Evolutionary conservation across 768 basidiomycete genomes (phyloP), one percentile per base, ranked within the genome.

Genomic region (Phylloporus sp.): DNA sequence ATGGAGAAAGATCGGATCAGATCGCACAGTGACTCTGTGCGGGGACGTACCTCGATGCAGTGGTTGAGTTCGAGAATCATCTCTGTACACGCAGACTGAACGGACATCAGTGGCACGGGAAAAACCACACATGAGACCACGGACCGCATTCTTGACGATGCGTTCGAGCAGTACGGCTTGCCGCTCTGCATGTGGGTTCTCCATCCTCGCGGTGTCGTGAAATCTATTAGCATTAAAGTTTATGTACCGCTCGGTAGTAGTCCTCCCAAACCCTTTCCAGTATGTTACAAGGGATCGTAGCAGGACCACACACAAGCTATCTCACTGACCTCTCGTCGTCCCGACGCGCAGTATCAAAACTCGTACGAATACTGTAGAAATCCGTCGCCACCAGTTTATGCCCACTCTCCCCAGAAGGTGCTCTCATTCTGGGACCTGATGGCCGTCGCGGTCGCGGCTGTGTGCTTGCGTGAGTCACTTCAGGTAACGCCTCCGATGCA

Each of bases 151-250:
- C 72, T 94, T 95, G 23, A 92, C 73, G 60, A 97, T 94, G 24
- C 94, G 81, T 59, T 95, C 91, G 4, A 97, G 78, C 18, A 95
- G 79, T 41, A 94, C 85, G 28, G 90, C 91, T 66, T 97, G 94
- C 38, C 89, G 79, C 70, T 95, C 92, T 45, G 91, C 90, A 60
- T 97, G 93, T 20, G 94, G 94, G 68, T 95, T 95, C 71, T 97
- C 92, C 94, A 97, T 95, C 49, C 47, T 45, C 51, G 46, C 23
- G 26, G 45, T 16, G 50, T 54, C 50, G 39, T 49, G 53, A 46
- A 20, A 18, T 20, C 23, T 41, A 41, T 16, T 26, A 26, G 26
- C 24, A 41, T 16, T 26, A 26, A 41, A 26, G 40, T 41, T 39
- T 35, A 34, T 45, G n/a, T 38, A 42, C 28, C 43, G n/a, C 18